Conservation (phyloP, 257 asterid species). For the Craterostigma plantagineum region DNA sequence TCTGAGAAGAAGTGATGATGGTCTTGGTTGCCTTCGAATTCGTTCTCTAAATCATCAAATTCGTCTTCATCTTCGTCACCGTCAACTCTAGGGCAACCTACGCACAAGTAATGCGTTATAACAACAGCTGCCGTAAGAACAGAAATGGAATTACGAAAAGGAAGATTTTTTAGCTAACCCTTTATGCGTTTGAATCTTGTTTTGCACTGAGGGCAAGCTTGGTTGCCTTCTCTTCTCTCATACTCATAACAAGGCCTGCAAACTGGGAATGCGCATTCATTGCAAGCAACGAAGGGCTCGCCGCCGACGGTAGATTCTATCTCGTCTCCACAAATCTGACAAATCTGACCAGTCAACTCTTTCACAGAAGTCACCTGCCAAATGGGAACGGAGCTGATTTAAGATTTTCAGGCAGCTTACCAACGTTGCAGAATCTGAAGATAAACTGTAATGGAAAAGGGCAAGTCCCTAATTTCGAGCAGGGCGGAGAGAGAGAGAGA, state of each 20-base stretch:
- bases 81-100: slow-evolving; percentile 77
- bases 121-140: background rate
- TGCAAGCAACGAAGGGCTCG: slow-evolving; percentile 63
- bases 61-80: slow-evolving; percentile 97
- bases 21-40: slow-evolving; percentile 37
- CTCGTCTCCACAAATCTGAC: slow-evolving; percentile 76
- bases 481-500: background rate
- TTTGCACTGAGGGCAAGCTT: slow-evolving; percentile 90
- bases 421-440: too few relatives aligned
- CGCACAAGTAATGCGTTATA: background rate
- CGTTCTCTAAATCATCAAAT: slow-evolving; percentile 75
- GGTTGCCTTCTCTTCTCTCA: slow-evolving; percentile 82
- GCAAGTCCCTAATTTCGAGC: background rate
- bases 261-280: slow-evolving; percentile 70
- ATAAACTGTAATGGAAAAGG: too few relatives aligned
- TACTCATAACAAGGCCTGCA: slow-evolving; percentile 75
- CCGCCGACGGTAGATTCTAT: slow-evolving; percentile 35
- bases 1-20: slow-evolving; percentile 33
- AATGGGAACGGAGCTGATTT: background rate
- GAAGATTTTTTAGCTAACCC: slow-evolving; percentile 23
- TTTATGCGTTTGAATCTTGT: slow-evolving; percentile 72
- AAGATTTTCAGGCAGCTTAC: slow-evolving; percentile 11
- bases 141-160: background rate
- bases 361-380: slow-evolving; percentile 44
- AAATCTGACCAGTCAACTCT: slow-evolving; percentile 45